Conservation (phyloP, 768 basidiomycete genomes). For the Russula sp. region DNA sequence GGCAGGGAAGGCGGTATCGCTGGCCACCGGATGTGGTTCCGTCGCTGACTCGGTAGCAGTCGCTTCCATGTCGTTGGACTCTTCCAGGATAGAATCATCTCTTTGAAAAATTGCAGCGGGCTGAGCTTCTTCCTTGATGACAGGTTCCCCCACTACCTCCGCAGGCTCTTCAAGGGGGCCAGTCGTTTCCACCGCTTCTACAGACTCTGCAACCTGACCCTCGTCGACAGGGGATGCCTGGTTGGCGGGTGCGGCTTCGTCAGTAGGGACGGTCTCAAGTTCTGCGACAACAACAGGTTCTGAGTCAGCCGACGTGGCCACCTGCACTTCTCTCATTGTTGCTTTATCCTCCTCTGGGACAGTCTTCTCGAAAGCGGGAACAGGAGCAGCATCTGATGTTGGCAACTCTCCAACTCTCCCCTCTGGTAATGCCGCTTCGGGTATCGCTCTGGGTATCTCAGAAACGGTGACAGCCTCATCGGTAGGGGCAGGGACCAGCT, state of each 20-base stretch:
- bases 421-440: background rate
- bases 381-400: background rate
- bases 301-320: background rate
- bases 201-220: constrained; percentile 13
- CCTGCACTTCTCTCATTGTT: background rate
- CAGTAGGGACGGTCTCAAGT: constrained; percentile 25
- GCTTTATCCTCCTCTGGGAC: background rate
- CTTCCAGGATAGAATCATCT: background rate
- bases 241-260: constrained; percentile 10
- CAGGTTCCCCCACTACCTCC: constrained; percentile 7
- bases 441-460: background rate
- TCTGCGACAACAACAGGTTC: constrained; percentile 13
- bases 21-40: constrained; percentile 2
- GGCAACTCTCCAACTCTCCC: background rate
- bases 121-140: constrained; percentile 23
- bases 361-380: background rate
- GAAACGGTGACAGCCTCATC: background rate
- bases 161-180: background rate
- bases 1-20: constrained; percentile 8
- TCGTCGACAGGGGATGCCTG: constrained; percentile 20
- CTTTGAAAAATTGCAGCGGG: background rate
- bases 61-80: background rate
- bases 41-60: background rate
- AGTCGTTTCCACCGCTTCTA: constrained; percentile 8
- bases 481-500: background rate